Base-by-base conservation (phyloP, 2,329 filamentous ascomycete species). In the Microsporum canis region DNA sequence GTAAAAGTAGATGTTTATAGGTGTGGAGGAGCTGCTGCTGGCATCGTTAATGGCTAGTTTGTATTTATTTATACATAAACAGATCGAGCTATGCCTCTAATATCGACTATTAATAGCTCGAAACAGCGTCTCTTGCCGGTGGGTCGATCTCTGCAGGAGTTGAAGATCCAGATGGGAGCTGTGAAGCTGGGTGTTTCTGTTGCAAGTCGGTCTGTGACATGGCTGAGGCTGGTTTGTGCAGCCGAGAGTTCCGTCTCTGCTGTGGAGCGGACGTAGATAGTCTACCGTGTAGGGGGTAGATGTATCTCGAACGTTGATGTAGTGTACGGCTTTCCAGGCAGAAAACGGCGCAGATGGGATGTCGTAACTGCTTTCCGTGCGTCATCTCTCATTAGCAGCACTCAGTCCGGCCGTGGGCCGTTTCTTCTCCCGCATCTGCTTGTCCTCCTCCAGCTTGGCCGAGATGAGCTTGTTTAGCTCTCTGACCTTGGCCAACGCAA, bases 371-470 rank as follows among this genome's bases (percentile, higher is more conserved):
- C 3, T 7, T n/a, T 31, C 14, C 33, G 33, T 8, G 14, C 43
- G 23, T 81, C 80, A 86, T 76, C 90, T 85, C 68, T 88, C 89
- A 74, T 97, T 97, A 70, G 95, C 89, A 29, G 86, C 84, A 60
- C 88, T 89, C 65, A 89, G 83, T 77, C 95, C 89, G 41, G 87
- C 86, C 47, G 88, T 89, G 70, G 86, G 86, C 71, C 95, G 85
- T 71, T 87, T 85, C 75, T 82, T 81, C 8, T 72, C 69, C 58
- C 74, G 70, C 61, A 68, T 68, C 76, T 88, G 89, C 51, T 84
- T 81, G 73, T 97, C 92, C 68, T 89, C 85, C 31, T 85, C 85
- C 65, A 99, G 77, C 67, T 81, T 87, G 68, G 79, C 77, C 69
- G 90, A 86, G 61, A 99, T 82, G 66, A 90, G 76, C 23, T 82